phyloP scores from a whole-genome alignment of 345 rosid genomes.

The Litchi chinensis region DNA sequence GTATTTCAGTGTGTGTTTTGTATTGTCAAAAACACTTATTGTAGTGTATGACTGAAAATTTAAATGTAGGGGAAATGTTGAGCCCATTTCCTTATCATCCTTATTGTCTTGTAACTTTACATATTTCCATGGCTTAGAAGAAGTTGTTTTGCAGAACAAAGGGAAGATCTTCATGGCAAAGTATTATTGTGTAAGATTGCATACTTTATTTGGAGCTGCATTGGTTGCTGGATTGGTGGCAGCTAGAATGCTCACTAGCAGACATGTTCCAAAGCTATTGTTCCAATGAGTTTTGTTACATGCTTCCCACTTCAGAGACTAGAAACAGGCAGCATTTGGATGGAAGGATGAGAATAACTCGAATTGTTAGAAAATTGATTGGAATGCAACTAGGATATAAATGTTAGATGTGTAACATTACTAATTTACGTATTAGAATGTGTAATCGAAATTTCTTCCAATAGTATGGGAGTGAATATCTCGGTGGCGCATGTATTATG shows the following conservation, averaged over 20 bases:
- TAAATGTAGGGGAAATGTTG: background rate
- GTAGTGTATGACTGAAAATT: background rate
- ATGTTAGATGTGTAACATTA: too few species aligned
- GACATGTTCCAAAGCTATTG: constrained; percentile 16
- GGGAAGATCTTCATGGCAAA: constrained; percentile 89
- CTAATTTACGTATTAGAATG: too few species aligned
- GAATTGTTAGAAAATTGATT: too few species aligned
- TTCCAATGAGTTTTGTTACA: constrained; percentile 14
- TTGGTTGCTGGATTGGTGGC: constrained; percentile 64
- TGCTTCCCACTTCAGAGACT: background rate
- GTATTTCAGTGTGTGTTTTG: too few species aligned
- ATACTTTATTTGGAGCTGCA: constrained; percentile 75
- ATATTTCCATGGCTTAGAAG: background rate
- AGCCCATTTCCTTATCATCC: background rate
- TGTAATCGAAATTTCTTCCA: too few species aligned
- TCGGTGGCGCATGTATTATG: too few species aligned
- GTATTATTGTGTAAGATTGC: constrained; percentile 87
- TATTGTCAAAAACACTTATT: background rate
- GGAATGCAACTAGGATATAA: too few species aligned
- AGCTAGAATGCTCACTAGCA: constrained; percentile 39
- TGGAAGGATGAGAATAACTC: too few species aligned
- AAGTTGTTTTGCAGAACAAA: constrained; percentile 50
- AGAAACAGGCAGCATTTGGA: background rate
- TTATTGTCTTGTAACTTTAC: background rate
- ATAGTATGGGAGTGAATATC: too few species aligned